Conservation (phyloP, 2,329 filamentous ascomycete genomes). For the Penicillium digitatum region DNA sequence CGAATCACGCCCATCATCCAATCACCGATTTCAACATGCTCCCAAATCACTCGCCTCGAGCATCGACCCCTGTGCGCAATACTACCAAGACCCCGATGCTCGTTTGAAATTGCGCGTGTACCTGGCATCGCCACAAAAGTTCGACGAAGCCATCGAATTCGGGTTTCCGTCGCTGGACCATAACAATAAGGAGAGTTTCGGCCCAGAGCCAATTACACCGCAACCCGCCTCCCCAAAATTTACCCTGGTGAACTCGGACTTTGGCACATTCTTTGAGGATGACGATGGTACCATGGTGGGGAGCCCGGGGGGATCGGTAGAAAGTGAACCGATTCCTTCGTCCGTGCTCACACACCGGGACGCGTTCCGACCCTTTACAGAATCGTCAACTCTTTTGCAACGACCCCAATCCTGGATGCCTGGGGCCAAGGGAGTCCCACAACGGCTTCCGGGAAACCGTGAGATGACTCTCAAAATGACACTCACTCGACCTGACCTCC, state of each 20-base stretch:
- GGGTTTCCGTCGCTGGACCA: slow-evolving; percentile 64
- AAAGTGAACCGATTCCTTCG: slow-evolving; percentile 21
- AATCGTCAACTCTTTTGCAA: slow-evolving; percentile 15
- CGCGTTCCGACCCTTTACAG: slow-evolving; percentile 8
- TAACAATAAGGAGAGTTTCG: slow-evolving; percentile 29
- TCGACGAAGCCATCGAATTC: slow-evolving; percentile 91
- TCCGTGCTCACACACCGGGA: slow-evolving; percentile 12
- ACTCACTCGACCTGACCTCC: slow-evolving; percentile 80
- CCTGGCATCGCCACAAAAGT: slow-evolving; percentile 85
- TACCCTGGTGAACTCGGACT: slow-evolving; percentile 43
- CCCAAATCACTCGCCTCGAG: slow-evolving; percentile 49
- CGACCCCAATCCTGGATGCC: slow-evolving; percentile 19
- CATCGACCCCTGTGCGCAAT: slow-evolving; percentile 68
- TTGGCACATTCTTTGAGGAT: slow-evolving; percentile 52
- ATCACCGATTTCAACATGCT: slow-evolving; percentile 52
- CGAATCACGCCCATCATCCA: slow-evolving; percentile 40
- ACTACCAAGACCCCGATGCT: slow-evolving; percentile 88
- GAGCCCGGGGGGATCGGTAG: slow-evolving; percentile 22
- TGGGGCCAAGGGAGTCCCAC: slow-evolving; percentile 42
- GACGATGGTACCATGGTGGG: slow-evolving; percentile 45
- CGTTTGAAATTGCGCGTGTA: slow-evolving; percentile 81
- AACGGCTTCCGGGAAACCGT: slow-evolving; percentile 58
- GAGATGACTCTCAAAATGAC: slow-evolving; percentile 98
- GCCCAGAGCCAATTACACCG: slow-evolving; percentile 15
- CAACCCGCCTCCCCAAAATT: slow-evolving; percentile 25